Evolutionary conservation across 2,329 filamentous ascomycete genomes (phyloP), one percentile per base, ranked within the genome.

Genomic region (Venturiaceae sp.): DNA sequence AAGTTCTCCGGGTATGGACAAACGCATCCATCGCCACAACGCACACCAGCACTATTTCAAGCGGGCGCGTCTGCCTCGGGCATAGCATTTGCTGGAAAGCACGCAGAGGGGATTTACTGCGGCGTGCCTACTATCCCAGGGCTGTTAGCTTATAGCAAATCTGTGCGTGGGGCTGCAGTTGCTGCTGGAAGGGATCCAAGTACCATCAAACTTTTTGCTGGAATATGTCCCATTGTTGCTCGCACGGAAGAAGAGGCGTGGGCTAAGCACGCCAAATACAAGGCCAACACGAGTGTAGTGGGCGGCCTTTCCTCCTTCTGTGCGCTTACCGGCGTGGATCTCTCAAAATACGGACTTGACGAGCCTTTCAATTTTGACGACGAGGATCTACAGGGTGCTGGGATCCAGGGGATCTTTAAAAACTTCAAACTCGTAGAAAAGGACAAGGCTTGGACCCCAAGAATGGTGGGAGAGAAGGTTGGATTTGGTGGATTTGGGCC

Each of bases 61-160:
- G 82, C 82, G 0, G 83, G 83, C 0, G 83, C 80, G 0, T 84
- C 81, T 0, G 63, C 77, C n/a, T 82, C 82, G 0, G 82, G 83
- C 0, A 79, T 77, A 0, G 69, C 71, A 0, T 85, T 85, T 63
- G 82, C 80, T 0, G 75, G 80, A 2, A 78, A 73, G 0, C 82
- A 84, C 60, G 82, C 82, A 1, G 82, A 85, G 68, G 81, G 78
- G 1, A 81, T 84, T 50, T 84, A 84, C 32, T 53, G 50, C 32
- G 50, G 50, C 50, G 32, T 33, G 5, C 50, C 50, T 30, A 53
- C 50, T 5, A 53, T 53, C 16, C 5, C 50, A 13, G 30, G 19
- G 8, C 23, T 53, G 9, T 14, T 21, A 14, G 3, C 5, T 3
- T 53, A 53, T 33, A 53, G 50, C 50, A n/a, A 30, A 13, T 53